Conservation (phyloP, 106 monocot genomes). For the Dendrobium officinale region DNA sequence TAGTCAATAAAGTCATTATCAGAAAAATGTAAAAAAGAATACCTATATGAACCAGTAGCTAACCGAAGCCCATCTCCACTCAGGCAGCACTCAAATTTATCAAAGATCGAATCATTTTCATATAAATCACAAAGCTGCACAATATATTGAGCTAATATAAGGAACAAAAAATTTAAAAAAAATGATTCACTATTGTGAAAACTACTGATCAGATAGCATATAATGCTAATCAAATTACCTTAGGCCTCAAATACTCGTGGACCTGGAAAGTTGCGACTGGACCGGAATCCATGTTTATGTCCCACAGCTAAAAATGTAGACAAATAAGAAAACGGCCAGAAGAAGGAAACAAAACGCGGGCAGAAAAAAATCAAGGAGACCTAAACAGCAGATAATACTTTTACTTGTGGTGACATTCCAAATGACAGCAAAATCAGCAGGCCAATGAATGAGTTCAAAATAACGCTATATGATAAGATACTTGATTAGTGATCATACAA, state of each 20-base stretch:
- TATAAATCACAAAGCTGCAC: slow-evolving; percentile 79
- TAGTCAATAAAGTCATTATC: background rate
- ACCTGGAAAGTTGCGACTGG: slow-evolving; percentile 63
- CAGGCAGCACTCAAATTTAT: slow-evolving; percentile 91
- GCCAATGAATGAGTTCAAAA: background rate
- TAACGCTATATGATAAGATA: background rate
- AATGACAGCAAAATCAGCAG: background rate
- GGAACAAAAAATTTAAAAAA: background rate
- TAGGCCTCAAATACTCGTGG: slow-evolving; percentile 69
- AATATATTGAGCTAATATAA: background rate
- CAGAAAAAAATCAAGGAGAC: background rate
- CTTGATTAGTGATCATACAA: background rate
- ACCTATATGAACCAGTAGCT: slow-evolving; percentile 91
- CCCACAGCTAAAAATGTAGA: slow-evolving; percentile 41
- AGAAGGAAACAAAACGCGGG: background rate
- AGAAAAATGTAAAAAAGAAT: slow-evolving; percentile 1
- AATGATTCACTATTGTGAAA: background rate
- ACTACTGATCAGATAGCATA: background rate
- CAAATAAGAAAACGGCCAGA: background rate
- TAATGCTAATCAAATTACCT: slow-evolving; percentile 31
- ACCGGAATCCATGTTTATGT: slow-evolving; percentile 59
- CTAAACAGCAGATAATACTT: background rate
- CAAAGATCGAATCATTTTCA: slow-evolving; percentile 91
- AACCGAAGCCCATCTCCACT: slow-evolving; percentile 80
- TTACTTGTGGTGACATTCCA: background rate